Percentiles rank a stretch among this genome's conserved stretches.
Evolutionary conservation across 176 grass and related monocot genomes (phyloP).

Genomic region (Oryza brachyantha): DNA sequence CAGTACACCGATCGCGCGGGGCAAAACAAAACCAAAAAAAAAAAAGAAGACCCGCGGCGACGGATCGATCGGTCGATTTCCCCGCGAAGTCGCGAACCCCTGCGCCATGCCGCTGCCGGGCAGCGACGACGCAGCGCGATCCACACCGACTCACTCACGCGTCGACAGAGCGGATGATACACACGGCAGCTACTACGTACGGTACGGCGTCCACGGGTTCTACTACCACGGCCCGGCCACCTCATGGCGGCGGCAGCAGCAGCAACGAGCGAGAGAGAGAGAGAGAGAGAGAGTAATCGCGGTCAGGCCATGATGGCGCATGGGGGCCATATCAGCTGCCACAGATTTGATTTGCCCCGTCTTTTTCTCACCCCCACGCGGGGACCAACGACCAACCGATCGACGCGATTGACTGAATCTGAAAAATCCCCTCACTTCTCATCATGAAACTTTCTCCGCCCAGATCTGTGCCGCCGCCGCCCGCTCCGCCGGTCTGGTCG

Average conservation of each 20-base stretch:
- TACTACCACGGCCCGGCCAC: background rate
- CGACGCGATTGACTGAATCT: constrained; percentile 32
- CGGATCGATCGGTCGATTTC: too few species aligned
- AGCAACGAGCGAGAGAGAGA: too few species aligned
- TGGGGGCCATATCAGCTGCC: background rate
- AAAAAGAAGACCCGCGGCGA: too few species aligned
- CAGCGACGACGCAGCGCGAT: too few species aligned
- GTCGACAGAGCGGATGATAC: background rate
- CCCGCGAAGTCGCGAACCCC: too few species aligned
- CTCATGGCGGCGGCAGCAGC: background rate
- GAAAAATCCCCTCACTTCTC: constrained; percentile 23
- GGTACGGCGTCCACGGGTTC: too few species aligned
- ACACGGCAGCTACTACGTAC: background rate
- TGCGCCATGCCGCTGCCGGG: too few species aligned
- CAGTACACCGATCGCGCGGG: background rate
- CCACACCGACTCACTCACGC: too few species aligned
- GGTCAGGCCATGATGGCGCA: background rate
- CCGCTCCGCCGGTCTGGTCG: too few species aligned
- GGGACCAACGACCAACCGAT: constrained; percentile 1
- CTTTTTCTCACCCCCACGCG: background rate
- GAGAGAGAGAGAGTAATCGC: background rate
- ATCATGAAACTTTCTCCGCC: background rate
- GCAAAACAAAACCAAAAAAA: too few species aligned
- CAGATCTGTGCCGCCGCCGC: background rate
- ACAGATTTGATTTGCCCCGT: background rate